phyloP scores from a whole-genome alignment of 495 filamentous ascomycete genomes.

The Cryomyces minteri region DNA sequence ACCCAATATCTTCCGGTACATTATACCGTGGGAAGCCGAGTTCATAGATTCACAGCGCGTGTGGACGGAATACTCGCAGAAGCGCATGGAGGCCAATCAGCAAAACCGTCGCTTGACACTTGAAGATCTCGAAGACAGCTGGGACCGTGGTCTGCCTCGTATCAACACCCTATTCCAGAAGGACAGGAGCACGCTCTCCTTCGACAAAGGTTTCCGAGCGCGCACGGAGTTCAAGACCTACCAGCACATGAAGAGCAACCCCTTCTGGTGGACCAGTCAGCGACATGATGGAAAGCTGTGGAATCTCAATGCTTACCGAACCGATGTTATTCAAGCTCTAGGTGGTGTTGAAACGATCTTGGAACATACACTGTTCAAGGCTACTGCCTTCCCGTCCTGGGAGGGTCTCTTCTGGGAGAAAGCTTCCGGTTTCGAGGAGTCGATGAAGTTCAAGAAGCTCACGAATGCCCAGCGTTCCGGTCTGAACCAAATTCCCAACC shows the following conservation, averaged over 20 bases:
- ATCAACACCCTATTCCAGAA: slow-evolving; percentile 99
- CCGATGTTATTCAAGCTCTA: slow-evolving; percentile 95
- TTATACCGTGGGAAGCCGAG: slow-evolving; percentile 98
- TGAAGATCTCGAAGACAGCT: slow-evolving; percentile 96
- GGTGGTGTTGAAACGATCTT: slow-evolving; percentile 99
- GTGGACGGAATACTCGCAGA: slow-evolving; percentile 99
- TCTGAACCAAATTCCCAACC: slow-evolving; percentile 98
- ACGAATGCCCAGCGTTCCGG: slow-evolving; percentile 96
- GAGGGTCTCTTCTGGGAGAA: slow-evolving; percentile 98
- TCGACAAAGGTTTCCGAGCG: slow-evolving; percentile 96
- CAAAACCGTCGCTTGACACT: slow-evolving; percentile 90
- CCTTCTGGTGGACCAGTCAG: slow-evolving; percentile 99
- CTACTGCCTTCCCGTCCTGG: slow-evolving; percentile 96
- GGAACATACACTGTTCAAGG: slow-evolving; percentile 96
- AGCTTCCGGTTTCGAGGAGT: slow-evolving; percentile 59
- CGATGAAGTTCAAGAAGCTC: slow-evolving; percentile 99
- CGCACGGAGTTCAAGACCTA: slow-evolving; percentile 97
- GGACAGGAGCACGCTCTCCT: slow-evolving; percentile 89
- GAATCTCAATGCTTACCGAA: slow-evolving; percentile 96
- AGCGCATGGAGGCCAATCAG: slow-evolving; percentile 90
- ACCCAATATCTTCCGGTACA: slow-evolving; percentile 98
- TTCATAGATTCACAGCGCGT: slow-evolving; percentile 98
- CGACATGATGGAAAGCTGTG: slow-evolving; percentile 96
- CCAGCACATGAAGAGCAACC: slow-evolving; percentile 98
- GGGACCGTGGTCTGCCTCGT: slow-evolving; percentile 94